Percentiles rank a stretch among this genome's conserved stretches.
These are phyloP conservation scores for Leishmania guyanensis DNA, from an alignment of 208 protist genomes.

Conservation along the genomic window DNA sequence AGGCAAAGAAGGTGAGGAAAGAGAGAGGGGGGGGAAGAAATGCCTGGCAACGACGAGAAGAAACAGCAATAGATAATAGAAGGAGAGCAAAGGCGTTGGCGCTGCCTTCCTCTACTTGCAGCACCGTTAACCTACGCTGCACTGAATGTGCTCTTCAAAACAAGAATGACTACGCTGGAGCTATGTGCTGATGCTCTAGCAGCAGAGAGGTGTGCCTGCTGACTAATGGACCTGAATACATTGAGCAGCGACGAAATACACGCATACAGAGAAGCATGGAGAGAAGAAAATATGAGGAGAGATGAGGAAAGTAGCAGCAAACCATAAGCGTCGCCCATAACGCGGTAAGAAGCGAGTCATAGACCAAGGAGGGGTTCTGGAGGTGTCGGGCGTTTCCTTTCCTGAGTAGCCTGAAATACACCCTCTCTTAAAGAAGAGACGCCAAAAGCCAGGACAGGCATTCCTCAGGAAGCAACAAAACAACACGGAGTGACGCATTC, in stretches of 20 bases:
- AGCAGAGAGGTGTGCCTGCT: neutral
- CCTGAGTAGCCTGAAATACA: no score
- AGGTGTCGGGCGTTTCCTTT: no score
- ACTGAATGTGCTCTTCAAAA: neutral
- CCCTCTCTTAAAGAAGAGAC: no score
- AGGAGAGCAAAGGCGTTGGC: neutral
- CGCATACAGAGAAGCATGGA: neutral
- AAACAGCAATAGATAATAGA: neutral
- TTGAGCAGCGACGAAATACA: neutral
- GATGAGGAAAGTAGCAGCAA: neutral
- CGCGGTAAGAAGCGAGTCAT: no score
- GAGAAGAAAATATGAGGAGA: neutral
- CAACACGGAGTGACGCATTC: no score
- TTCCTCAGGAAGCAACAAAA: no score
- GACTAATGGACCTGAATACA: neutral
- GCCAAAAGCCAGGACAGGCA: no score
- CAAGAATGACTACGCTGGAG: no score
- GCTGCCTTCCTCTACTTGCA: neutral
- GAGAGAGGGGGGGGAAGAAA: neutral
- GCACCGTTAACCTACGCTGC: neutral
- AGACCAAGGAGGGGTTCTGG: no score
- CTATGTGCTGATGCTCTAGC: neutral
- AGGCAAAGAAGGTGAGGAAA: neutral
- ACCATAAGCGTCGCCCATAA: no score
- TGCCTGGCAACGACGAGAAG: neutral